Evolutionary conservation across 305 asterid genomes (phyloP), one percentile per base, ranked within the genome.

Genomic region (Galium porrigens): DNA sequence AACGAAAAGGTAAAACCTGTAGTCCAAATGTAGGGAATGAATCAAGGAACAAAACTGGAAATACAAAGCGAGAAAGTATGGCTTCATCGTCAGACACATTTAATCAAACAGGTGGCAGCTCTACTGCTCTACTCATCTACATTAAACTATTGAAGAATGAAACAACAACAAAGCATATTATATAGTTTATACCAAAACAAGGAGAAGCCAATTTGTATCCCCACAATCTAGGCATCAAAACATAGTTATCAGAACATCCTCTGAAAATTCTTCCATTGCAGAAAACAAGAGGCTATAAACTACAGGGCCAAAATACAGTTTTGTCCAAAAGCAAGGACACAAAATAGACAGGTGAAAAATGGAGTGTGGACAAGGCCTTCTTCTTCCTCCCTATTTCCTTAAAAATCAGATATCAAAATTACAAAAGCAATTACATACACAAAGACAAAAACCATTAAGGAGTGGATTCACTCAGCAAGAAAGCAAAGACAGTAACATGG

Each of bases 1-100:
- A 48, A 29, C 1, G 27, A 51, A 9, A 7, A 11, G 8, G 11
- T 20, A 0, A 18, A 25, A 1, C 34, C 52, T 10, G 3, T 0
- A 32, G 10, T 33, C n/a, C 9, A 32, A 32, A 32, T 32, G 30
- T 17, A 59, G 29, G 2, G 29, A 22, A 56, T 5, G 20, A 56
- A 56, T 56, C 39, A 56, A 56, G 61, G 39, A 56, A 56, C 61
- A 56, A 56, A 56, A 30, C 41, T 56, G 61, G 42, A 57, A 30
- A 12, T 15, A 57, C 39, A 57, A 56, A 11, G 36, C 37, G n/a
- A 22, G 30, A 22, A 53, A 53, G 30, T 17, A 52, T 49, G 2
- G 33, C 32, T 6, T 20, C 27, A 53, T 53, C 57, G 5, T 25
- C 58, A 6, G 27, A 53, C 58, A 18, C 33, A 53, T 53, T 10